Conservation (phyloP, 805 yeast species). For the Candida adriatica region DNA sequence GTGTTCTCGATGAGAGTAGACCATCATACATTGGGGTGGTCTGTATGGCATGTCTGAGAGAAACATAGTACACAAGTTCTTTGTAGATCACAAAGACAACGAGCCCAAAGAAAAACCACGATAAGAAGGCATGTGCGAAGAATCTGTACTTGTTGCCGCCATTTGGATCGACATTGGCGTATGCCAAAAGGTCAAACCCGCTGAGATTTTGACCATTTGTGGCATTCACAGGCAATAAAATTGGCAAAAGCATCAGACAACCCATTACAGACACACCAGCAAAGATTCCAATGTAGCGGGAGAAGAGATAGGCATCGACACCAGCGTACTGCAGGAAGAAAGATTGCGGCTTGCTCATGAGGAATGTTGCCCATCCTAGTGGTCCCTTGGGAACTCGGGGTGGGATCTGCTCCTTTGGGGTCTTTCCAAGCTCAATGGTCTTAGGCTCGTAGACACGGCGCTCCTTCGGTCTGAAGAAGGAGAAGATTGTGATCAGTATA, state of each 20-base stretch:
- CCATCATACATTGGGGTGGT: constrained; percentile 70
- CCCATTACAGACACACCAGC: constrained; percentile 22
- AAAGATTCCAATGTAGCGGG: constrained; percentile 56
- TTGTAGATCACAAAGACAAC: constrained; percentile 61
- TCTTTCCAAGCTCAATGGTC: constrained; percentile 46
- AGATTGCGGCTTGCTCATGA: constrained; percentile 50
- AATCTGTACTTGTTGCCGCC: constrained; percentile 47
- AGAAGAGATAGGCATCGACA: constrained; percentile 69
- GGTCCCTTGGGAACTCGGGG: constrained; percentile 38
- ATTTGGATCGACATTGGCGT: constrained; percentile 43
- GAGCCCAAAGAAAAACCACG: constrained; percentile 69
- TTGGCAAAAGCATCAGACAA: constrained; percentile 33
- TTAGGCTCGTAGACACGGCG: constrained; percentile 80
- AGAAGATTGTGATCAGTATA: constrained; percentile 53
- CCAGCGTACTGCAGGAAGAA: constrained; percentile 65
- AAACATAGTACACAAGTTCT: constrained; percentile 63
- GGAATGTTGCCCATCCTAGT: constrained; percentile 47
- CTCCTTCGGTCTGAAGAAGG: constrained; percentile 55
- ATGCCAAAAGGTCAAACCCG: constrained; percentile 63
- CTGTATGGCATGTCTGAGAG: constrained; percentile 68
- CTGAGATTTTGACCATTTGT: constrained; percentile 48
- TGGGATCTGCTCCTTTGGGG: constrained; percentile 33
- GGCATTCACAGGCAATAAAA: constrained; percentile 68
- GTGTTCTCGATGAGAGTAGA: constrained; percentile 59
- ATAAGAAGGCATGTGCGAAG: constrained; percentile 68